Percentiles rank a stretch among this genome's conserved stretches.
phyloP scores from a whole-genome alignment of 768 basidiomycete species.

The Termitomyces bulborhizus region DNA sequence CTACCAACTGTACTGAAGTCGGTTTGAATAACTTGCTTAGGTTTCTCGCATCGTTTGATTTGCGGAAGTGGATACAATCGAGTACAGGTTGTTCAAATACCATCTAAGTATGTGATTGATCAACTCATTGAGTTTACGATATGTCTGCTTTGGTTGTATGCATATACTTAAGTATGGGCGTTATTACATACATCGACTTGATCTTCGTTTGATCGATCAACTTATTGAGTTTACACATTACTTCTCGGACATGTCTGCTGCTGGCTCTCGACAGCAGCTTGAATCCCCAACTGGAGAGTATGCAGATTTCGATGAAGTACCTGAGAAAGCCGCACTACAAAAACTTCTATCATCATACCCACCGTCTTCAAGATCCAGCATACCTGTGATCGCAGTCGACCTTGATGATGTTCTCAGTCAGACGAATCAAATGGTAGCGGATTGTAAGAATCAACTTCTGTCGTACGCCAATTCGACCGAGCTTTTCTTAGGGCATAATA shows the following conservation, averaged over 20 bases:
- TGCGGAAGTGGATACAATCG: neutral
- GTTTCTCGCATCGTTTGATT: neutral
- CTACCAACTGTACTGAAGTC: neutral
- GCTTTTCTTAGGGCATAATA: slow-evolving; percentile 55
- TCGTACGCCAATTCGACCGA: neutral
- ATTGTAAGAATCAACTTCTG: slow-evolving; percentile 36
- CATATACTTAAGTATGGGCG: no score
- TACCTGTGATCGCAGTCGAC: slow-evolving; percentile 54
- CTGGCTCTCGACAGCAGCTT: slow-evolving; percentile 19
- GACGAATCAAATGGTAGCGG: slow-evolving; percentile 52
- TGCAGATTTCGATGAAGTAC: slow-evolving; percentile 1
- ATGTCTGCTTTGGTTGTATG: no score
- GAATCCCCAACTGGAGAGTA: slow-evolving; percentile 8
- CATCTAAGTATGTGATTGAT: no score
- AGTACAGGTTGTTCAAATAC: neutral
- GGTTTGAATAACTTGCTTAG: neutral
- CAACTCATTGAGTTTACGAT: no score
- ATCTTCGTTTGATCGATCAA: neutral
- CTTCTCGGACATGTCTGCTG: slow-evolving; percentile 20
- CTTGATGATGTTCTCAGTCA: slow-evolving; percentile 62
- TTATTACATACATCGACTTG: no score
- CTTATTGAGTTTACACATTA: slow-evolving; percentile 5
- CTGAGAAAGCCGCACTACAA: slow-evolving; percentile 22
- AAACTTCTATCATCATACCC: slow-evolving; percentile 14
- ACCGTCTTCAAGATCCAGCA: slow-evolving; percentile 15